Conservation (phyloP, 345 rosid genomes). For the Microcos paniculata region DNA sequence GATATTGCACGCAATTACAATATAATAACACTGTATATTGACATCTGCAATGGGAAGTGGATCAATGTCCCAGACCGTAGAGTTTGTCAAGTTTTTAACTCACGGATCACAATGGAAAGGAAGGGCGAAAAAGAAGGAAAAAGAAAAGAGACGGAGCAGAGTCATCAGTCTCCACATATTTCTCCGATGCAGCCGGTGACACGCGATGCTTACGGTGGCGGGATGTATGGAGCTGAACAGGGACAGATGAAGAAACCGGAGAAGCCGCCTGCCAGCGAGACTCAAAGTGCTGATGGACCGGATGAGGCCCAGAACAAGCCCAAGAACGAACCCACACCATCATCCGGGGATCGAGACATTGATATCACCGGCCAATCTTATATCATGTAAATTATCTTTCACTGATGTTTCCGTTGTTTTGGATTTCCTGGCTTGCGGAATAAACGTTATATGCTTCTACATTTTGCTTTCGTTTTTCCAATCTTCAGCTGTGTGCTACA, state of each 20-base stretch:
- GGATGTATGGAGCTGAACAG: constrained; percentile 53
- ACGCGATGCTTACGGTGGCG: constrained; percentile 64
- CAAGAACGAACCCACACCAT: constrained; percentile 50
- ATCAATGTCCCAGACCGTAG: background rate
- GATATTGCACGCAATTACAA: no score
- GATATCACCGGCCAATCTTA: constrained; percentile 75
- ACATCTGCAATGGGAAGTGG: background rate
- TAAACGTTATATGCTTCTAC: background rate
- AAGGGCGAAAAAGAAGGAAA: constrained; percentile 22
- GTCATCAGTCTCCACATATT: constrained; percentile 43
- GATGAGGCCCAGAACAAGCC: constrained; percentile 33
- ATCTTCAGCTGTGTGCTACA: background rate
- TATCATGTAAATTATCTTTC: constrained; percentile 43
- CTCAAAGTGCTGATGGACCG: constrained; percentile 63
- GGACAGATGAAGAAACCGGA: constrained; percentile 20
- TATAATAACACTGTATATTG: no score
- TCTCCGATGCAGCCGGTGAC: constrained; percentile 53
- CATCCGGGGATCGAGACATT: constrained; percentile 55
- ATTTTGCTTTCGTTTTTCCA: background rate
- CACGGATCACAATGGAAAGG: constrained; percentile 28
- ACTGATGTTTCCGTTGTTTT: background rate
- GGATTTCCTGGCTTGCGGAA: background rate
- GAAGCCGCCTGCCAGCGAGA: constrained; percentile 55
- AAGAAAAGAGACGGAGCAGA: constrained; percentile 19
- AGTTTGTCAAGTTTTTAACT: background rate